Evolutionary conservation across 1,284 basidiomycete genomes (phyloP).

Genomic region (Moniliophthora roreri): DNA sequence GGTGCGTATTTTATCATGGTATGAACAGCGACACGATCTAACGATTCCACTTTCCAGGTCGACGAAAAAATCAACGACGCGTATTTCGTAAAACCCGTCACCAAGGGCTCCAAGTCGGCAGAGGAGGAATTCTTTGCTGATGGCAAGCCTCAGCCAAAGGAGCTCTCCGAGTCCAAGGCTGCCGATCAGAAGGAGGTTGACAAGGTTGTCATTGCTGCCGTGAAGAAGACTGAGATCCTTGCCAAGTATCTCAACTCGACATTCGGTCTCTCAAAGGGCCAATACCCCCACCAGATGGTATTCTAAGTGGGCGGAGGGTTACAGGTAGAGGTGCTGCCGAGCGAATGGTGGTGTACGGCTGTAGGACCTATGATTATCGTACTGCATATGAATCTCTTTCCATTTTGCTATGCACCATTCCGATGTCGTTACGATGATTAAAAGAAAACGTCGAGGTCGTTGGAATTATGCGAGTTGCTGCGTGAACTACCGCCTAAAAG

Average conservation of each 20-base stretch:
- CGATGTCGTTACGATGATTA: too few species aligned
- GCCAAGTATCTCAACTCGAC: slow-evolving; percentile 92
- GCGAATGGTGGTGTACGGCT: slow-evolving; percentile 19
- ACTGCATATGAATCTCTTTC: slow-evolving; percentile 20
- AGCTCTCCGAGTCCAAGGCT: slow-evolving; percentile 87
- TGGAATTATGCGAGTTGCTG: too few species aligned
- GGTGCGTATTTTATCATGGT: slow-evolving; percentile 43
- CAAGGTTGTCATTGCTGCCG: slow-evolving; percentile 77
- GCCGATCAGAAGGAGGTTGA: slow-evolving; percentile 95
- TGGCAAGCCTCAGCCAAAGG: slow-evolving; percentile 92
- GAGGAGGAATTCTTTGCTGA: slow-evolving; percentile 97
- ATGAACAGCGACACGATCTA: slow-evolving; percentile 11
- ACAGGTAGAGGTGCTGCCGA: slow-evolving; percentile 15
- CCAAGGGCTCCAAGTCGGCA: slow-evolving; percentile 73
- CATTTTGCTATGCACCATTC: slow-evolving; percentile 10
- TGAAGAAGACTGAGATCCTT: slow-evolving; percentile 94
- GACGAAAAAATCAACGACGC: slow-evolving; percentile 92
- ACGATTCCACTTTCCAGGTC: slow-evolving; percentile 43
- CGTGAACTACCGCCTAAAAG: too few species aligned
- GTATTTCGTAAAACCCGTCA: slow-evolving; percentile 88
- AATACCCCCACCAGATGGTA: slow-evolving; percentile 85
- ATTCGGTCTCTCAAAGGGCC: slow-evolving; percentile 96
- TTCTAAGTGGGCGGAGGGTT: slow-evolving; percentile 56
- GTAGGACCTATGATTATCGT: slow-evolving; percentile 15
- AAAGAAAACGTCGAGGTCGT: too few species aligned